Conservation (phyloP, 345 rosid genomes). For the Odontarrhena argentea region DNA sequence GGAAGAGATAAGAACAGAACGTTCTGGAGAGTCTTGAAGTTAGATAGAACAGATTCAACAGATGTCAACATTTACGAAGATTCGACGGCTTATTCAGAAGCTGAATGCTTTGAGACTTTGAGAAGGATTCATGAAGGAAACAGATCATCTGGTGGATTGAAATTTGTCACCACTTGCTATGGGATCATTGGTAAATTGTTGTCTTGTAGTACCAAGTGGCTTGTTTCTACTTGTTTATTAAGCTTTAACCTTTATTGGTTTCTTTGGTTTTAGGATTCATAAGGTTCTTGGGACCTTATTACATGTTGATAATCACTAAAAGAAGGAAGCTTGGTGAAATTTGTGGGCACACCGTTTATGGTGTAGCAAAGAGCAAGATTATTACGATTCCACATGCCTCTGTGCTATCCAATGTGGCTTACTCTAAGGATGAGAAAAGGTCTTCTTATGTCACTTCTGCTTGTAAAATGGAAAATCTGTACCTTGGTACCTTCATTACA, state of each 20-base stretch:
- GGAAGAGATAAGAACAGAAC: slow-evolving; percentile 78
- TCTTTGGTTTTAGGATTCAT: slow-evolving; percentile 62
- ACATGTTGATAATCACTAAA: slow-evolving; percentile 88
- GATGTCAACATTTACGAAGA: slow-evolving; percentile 74
- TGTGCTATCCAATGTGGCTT: slow-evolving; percentile 76
- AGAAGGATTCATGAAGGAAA: slow-evolving; percentile 84
- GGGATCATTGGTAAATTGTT: slow-evolving; percentile 73
- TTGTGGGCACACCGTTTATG: slow-evolving; percentile 76
- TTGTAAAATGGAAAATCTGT: slow-evolving; percentile 75
- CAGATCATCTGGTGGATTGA: slow-evolving; percentile 78
- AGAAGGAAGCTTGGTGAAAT: slow-evolving; percentile 85
- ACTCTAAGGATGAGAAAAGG: slow-evolving; percentile 97
- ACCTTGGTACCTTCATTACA: slow-evolving; percentile 54
- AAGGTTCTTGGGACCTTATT: slow-evolving; percentile 91
- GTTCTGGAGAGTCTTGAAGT: slow-evolving; percentile 77
- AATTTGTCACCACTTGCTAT: slow-evolving; percentile 72
- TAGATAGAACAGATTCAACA: slow-evolving; percentile 68
- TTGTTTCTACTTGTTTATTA: slow-evolving; percentile 15
- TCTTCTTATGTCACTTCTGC: slow-evolving; percentile 88
- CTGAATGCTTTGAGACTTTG: slow-evolving; percentile 65
- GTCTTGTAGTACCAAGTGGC: background rate
- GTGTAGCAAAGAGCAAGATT: slow-evolving; percentile 69
- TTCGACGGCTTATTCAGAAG: slow-evolving; percentile 60
- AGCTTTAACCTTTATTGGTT: slow-evolving; percentile 5
- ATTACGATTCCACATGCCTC: slow-evolving; percentile 69